phyloP scores from a whole-genome alignment of 306 rosid species.

The Prunus kanzakura region DNA sequence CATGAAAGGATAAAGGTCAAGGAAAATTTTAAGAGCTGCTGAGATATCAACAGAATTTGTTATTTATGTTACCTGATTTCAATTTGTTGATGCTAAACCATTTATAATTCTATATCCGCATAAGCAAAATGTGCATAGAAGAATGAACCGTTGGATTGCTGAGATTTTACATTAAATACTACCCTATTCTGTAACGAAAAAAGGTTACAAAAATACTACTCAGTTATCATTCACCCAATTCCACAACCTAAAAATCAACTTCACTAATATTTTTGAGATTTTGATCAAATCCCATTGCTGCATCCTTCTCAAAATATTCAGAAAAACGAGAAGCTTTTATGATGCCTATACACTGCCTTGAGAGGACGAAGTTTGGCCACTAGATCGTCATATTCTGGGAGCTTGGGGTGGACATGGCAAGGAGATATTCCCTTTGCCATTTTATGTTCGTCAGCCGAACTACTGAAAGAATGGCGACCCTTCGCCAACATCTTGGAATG shows the following conservation, averaged over 20 bases:
- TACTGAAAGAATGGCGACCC: neutral
- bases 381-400: constrained; percentile 24
- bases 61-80: neutral
- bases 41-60: neutral
- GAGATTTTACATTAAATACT: neutral
- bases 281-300: neutral
- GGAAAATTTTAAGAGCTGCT: neutral
- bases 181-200: no score
- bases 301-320: neutral
- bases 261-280: neutral
- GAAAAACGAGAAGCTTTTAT: neutral
- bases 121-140: neutral
- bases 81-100: neutral
- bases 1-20: neutral
- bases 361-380: neutral
- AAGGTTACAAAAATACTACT: neutral
- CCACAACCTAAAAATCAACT: neutral
- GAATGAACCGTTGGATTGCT: neutral
- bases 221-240: neutral
- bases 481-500: neutral
- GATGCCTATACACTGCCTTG: constrained; percentile 1
- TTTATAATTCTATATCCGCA: neutral
- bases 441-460: neutral
- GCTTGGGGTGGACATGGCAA: constrained; percentile 31
- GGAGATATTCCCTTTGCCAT: neutral